Percentiles rank a stretch among this genome's conserved stretches.
These are phyloP conservation scores for Cladosporium velox DNA, from an alignment of 2,329 filamentous ascomycete genomes.

Conservation along the genomic window DNA sequence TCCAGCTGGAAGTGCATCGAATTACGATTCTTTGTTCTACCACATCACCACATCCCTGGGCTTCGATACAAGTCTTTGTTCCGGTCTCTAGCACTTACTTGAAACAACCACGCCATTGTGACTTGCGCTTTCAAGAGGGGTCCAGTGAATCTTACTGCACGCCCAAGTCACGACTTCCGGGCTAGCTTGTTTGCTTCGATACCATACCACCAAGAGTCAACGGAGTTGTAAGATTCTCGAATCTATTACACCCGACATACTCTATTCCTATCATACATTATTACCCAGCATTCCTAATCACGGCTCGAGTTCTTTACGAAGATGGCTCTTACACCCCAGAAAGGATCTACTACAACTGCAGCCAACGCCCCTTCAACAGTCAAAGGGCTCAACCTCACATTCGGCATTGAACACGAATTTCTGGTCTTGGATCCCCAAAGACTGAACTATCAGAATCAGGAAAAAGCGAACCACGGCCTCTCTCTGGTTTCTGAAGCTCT, in stretches of 20 bases:
- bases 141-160: not conserved
- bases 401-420: constrained; percentile 3
- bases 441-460: not conserved
- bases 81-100: not conserved
- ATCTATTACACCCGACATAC: not conserved
- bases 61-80: not conserved
- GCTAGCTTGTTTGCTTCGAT: not conserved
- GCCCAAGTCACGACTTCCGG: not conserved
- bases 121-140: not conserved
- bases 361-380: not conserved
- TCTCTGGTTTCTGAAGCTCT: not conserved
- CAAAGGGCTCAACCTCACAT: not conserved
- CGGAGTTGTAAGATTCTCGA: not conserved
- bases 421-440: not conserved
- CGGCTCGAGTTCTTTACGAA: not conserved
- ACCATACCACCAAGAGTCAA: not conserved
- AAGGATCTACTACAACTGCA: not conserved
- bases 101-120: not conserved
- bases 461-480: not conserved
- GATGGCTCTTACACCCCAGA: not conserved
- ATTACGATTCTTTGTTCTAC: not conserved
- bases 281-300: not conserved
- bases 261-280: not conserved
- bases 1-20: not conserved
- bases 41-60: not conserved